Evolutionary conservation across 169 alveolate genomes (phyloP).

Genomic region (Amoebophrya sp.): DNA sequence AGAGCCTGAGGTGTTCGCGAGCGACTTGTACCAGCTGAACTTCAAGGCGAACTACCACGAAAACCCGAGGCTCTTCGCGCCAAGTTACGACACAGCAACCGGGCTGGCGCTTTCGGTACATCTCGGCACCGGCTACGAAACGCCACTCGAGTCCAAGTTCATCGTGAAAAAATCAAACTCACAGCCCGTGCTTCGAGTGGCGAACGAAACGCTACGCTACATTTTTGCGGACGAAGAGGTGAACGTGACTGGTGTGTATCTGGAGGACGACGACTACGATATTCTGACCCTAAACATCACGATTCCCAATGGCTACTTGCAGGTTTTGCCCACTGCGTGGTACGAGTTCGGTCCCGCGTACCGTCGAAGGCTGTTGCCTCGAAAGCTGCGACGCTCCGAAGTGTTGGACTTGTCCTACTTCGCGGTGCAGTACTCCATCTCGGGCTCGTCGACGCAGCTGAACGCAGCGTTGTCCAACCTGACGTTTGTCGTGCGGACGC

Average conservation of each 20-base stretch:
- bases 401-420: not conserved
- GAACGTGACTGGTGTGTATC: not conserved
- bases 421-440: not conserved
- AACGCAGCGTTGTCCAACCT: not conserved
- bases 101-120: not conserved
- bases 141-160: not conserved
- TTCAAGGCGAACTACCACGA: not conserved
- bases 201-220: slow-evolving; percentile 1
- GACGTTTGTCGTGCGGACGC: not conserved
- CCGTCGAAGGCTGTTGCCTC: not conserved
- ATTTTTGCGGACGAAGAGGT: not conserved
- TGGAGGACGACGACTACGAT: not conserved
- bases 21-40: not conserved
- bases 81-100: not conserved
- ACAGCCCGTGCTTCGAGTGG: slow-evolving; percentile 6
- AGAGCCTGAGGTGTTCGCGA: not conserved
- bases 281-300: not conserved
- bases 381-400: not conserved
- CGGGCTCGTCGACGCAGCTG: not conserved
- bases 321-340: not conserved
- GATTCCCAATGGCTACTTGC: not conserved
- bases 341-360: slow-evolving; percentile 18
- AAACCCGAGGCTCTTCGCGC: not conserved
- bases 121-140: not conserved
- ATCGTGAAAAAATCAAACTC: not conserved